A percentile compares a stretch with the other conserved stretches of the same genome.
phyloP scores from a whole-genome alignment of 148 eudicot genomes.

The Rhododendron ferrugineum region DNA sequence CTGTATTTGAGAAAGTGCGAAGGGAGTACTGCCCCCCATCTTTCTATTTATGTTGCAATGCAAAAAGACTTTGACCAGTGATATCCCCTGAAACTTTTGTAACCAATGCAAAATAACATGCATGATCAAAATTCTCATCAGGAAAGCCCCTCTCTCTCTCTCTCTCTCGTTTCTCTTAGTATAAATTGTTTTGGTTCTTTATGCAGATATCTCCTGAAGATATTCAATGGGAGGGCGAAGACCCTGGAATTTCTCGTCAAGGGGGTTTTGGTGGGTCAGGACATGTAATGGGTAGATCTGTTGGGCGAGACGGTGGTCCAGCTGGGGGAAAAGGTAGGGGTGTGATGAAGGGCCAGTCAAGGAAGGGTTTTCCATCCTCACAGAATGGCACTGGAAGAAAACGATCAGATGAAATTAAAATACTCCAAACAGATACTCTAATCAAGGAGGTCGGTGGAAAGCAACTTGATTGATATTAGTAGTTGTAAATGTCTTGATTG shows the following conservation, averaged over 20 bases:
- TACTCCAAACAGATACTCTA: slow-evolving; percentile 56
- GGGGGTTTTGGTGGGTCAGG: slow-evolving; percentile 39
- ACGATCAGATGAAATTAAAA: slow-evolving; percentile 42
- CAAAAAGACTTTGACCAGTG: not conserved
- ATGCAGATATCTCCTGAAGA: slow-evolving; percentile 61
- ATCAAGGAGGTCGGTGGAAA: slow-evolving; percentile 48
- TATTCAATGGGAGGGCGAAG: slow-evolving; percentile 64
- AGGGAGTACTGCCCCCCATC: not conserved
- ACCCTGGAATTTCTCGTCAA: slow-evolving; percentile 52
- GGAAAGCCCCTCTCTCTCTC: not conserved
- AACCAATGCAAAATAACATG: not conserved
- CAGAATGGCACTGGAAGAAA: slow-evolving; percentile 59
- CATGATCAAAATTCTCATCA: not conserved
- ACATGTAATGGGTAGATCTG: slow-evolving; percentile 37
- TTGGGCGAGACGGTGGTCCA: slow-evolving; percentile 36
- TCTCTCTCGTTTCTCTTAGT: not conserved
- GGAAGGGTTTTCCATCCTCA: slow-evolving; percentile 45
- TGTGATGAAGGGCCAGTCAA: slow-evolving; percentile 32
- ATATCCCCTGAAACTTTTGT: not conserved
- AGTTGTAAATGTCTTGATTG: not conserved
- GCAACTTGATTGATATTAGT: not conserved
- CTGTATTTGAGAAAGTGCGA: not conserved
- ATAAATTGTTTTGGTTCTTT: not conserved
- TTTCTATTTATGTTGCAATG: not conserved
- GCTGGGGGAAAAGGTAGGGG: slow-evolving; percentile 55